Percentiles rank a stretch among this genome's conserved stretches.
phyloP scores from a whole-genome alignment of 2,329 filamentous ascomycete genomes.

The Zymoseptoria ardabiliae region DNA sequence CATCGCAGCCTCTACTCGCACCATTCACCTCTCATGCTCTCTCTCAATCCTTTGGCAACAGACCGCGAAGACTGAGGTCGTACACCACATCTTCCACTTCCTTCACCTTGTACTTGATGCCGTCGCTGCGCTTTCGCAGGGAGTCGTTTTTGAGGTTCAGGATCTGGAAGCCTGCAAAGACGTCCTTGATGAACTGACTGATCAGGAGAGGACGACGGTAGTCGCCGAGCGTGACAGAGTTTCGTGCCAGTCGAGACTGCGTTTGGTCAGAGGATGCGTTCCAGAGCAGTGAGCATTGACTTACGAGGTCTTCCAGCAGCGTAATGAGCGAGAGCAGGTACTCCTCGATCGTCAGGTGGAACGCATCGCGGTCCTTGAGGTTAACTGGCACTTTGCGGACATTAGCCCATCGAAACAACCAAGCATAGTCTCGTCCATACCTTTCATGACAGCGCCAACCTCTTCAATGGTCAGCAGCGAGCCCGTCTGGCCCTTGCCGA shows the following conservation, averaged over 20 bases:
- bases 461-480: conserved; percentile 81
- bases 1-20: not conserved
- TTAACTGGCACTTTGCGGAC: conserved; percentile 68
- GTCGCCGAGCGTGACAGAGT: conserved; percentile 87
- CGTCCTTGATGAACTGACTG: conserved; percentile 85
- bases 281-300: conserved; percentile 9
- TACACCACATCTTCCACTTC: conserved; percentile 98
- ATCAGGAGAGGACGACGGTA: conserved; percentile 80
- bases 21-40: not conserved
- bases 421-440: conserved; percentile 40
- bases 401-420: conserved; percentile 1
- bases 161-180: conserved; percentile 93
- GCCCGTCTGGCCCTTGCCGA: conserved; percentile 43
- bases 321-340: conserved; percentile 84
- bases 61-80: conserved; percentile 77
- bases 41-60: conserved; percentile 36
- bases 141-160: conserved; percentile 96
- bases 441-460: conserved; percentile 67
- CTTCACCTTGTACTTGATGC: conserved; percentile 95
- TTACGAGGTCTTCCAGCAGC: conserved; percentile 77
- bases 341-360: conserved; percentile 95
- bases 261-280: not conserved
- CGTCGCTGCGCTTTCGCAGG: conserved; percentile 78
- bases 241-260: conserved; percentile 76
- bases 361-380: conserved; percentile 78